Conservation (phyloP, 2,329 filamentous ascomycete species). For the Colletotrichum musae region DNA sequence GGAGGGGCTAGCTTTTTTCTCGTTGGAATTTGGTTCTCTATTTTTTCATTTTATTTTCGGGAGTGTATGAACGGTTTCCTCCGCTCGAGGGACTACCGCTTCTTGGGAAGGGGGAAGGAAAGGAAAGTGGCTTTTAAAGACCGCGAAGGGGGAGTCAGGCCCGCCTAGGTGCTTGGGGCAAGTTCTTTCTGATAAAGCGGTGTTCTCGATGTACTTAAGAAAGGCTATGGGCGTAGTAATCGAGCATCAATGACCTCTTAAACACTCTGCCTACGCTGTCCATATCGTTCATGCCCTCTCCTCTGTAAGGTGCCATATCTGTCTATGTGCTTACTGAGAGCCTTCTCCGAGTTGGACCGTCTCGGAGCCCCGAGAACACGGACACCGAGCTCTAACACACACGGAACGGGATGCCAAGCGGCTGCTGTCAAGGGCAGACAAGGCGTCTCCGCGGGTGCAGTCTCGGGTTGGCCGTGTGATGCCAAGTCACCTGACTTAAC, state of each 20-base stretch:
- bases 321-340: not conserved
- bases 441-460: not conserved
- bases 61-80: constrained; percentile 1
- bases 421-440: not conserved
- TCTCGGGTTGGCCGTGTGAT: not conserved
- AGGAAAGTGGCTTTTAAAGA: too few relatives aligned
- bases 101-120: not conserved
- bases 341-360: not conserved
- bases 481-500: constrained; percentile 7
- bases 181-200: constrained; percentile 21
- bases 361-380: not conserved
- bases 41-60: constrained; percentile 12
- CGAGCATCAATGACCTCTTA: constrained; percentile 32
- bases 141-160: too few relatives aligned
- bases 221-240: constrained; percentile 33
- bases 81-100: not conserved
- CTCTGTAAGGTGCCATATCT: too few relatives aligned
- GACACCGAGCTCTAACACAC: not conserved
- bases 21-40: not conserved
- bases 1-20: constrained; percentile 6
- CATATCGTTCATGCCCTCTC: too few relatives aligned
- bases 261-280: not conserved
- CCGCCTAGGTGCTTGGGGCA: not conserved
- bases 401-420: not conserved
- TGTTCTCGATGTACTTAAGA: constrained; percentile 26